A percentile compares a stretch with the other conserved stretches of the same genome.
Evolutionary conservation across 306 rosid genomes (phyloP).

Genomic region (Acacia confusa): DNA sequence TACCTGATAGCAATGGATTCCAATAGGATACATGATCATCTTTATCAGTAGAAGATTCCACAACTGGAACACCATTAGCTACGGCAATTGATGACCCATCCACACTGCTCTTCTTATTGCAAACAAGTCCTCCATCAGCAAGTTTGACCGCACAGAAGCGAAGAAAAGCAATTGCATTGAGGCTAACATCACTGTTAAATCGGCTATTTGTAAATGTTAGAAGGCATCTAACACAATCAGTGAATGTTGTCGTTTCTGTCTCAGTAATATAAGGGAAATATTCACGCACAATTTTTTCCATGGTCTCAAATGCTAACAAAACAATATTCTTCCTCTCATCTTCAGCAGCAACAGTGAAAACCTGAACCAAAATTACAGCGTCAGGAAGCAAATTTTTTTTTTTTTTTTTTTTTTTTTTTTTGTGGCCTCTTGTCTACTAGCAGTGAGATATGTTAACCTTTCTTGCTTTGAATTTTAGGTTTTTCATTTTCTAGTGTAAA

Average conservation of each 20-base stretch:
- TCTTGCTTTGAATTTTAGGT: slow-evolving; percentile 22
- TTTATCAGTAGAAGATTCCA: slow-evolving; percentile 51
- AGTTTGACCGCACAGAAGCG: slow-evolving; percentile 98
- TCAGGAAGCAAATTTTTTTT: slow-evolving; percentile 32
- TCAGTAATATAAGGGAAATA: slow-evolving; percentile 95
- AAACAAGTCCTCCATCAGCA: slow-evolving; percentile 95
- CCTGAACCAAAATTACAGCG: slow-evolving; percentile 59
- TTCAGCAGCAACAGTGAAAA: slow-evolving; percentile 94
- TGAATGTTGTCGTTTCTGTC: slow-evolving; percentile 93
- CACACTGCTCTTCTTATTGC: slow-evolving; percentile 56
- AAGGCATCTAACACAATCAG: slow-evolving; percentile 97
- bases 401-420: not conserved
- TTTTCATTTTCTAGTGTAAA: not conserved
- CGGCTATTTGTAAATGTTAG: slow-evolving; percentile 93
- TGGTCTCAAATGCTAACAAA: slow-evolving; percentile 91
- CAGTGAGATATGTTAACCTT: slow-evolving; percentile 15
- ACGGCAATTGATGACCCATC: slow-evolving; percentile 47
- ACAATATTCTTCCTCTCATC: slow-evolving; percentile 94
- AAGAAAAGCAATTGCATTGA: slow-evolving; percentile 98
- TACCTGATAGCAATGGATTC: slow-evolving; percentile 94
- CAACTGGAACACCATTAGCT: slow-evolving; percentile 46
- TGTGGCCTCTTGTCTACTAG: slow-evolving; percentile 24
- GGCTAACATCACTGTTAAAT: slow-evolving; percentile 97
- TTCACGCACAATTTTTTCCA: slow-evolving; percentile 98
- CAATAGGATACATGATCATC: slow-evolving; percentile 86